Conservation (phyloP, 225 moss, liverwort and hornwort species). For the Thuidium tamariscinum region DNA sequence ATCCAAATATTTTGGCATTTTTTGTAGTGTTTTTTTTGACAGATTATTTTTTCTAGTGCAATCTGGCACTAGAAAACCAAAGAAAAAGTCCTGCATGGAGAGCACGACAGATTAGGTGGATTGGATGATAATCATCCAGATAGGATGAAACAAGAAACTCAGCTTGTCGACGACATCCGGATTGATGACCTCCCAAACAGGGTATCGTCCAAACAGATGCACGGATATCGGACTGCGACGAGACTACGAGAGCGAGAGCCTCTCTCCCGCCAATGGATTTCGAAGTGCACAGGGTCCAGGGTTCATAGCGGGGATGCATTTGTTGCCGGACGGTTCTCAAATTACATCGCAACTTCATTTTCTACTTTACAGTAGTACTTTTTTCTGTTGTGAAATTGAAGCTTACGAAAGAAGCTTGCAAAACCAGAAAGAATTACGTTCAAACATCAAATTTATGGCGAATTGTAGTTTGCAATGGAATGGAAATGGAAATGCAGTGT, state of each 20-base stretch:
- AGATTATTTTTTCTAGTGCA: too few relatives aligned
- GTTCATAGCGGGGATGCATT: not conserved
- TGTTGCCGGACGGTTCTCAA: not conserved
- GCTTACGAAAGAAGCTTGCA: not conserved
- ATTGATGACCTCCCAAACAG: not conserved
- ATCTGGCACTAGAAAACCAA: too few relatives aligned
- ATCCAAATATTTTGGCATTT: too few relatives aligned
- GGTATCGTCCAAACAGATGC: not conserved
- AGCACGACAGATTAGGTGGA: too few relatives aligned
- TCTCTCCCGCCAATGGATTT: conserved; percentile 16
- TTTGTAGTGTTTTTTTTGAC: too few relatives aligned
- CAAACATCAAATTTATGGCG: not conserved
- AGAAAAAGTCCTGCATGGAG: too few relatives aligned
- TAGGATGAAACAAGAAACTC: too few relatives aligned
- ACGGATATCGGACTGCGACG: not conserved
- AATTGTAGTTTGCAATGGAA: not conserved
- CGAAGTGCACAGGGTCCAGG: not conserved
- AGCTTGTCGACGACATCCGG: not conserved
- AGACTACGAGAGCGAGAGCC: not conserved
- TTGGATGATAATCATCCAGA: too few relatives aligned
- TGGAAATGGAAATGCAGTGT: not conserved
- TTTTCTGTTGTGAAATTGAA: not conserved
- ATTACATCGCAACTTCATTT: not conserved
- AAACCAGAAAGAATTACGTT: not conserved
- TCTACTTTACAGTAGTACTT: not conserved